Evolutionary conservation across 106 monocot genomes (phyloP), one percentile per base, ranked within the genome.

Genomic region (Acorus calamus): DNA sequence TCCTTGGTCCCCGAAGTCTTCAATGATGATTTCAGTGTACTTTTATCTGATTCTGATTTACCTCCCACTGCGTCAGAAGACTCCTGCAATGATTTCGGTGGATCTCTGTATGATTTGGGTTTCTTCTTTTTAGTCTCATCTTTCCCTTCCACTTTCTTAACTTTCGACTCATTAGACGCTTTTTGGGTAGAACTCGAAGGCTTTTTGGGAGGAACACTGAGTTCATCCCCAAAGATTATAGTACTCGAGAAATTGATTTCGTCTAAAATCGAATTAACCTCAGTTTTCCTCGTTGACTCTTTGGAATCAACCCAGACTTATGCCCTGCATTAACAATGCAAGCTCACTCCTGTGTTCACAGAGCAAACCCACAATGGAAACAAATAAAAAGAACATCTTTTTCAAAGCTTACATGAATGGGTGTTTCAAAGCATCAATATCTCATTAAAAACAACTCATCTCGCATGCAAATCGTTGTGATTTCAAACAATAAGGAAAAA

Each of bases 11-110:
- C 57, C 41, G 66, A 42, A 60, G 54, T 57, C 73, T 84, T 99
- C 60, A 99, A 61, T 9, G 83, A 92, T 47, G 98, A 77, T 57
- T 80, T 92, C 14, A 80, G 60, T 8, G 45, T 42, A 49, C 66
- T 62, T 47, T 53, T 59, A 14, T 71, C n/a, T 45, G 61, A 57
- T 50, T 8, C 62, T 50, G 58, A 11, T 3, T 65, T 53, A 68
- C 64, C 50, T 76, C 12, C 10, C 69, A 9, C 2, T 62, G 59
- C 28, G 28, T 65, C 47, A 41, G 57, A 14, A 69, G 2, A 2
- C 28, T 59, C 46, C 11, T 61, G 42, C 10, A 50, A 6, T 48
- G 50, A 55, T 28, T 28, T 28, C 28, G 28, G 28, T 28, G 28
- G 28, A 28, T 28, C 28, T 28, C 28, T 1, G 28, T 28, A 28